These are phyloP conservation scores for Immersiella caudata DNA, from an alignment of 495 filamentous ascomycete species.

Conservation along the genomic window DNA sequence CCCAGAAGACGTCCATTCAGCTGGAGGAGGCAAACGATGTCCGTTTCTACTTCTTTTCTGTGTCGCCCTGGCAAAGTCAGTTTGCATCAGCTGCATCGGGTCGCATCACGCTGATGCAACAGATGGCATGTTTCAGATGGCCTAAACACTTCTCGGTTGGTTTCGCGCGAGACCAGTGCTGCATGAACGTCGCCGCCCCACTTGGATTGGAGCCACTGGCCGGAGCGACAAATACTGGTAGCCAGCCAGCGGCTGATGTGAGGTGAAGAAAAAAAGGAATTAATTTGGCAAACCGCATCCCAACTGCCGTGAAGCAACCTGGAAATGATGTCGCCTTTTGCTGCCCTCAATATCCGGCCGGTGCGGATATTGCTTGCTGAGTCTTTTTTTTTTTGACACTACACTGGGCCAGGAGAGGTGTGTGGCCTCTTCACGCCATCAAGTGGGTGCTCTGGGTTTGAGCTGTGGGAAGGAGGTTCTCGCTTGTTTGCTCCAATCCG, in stretches of 20 bases:
- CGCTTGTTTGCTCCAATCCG: slow-evolving; percentile 21
- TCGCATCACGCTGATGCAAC: slow-evolving; percentile 25
- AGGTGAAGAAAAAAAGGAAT: not conserved
- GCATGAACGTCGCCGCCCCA: slow-evolving; percentile 3
- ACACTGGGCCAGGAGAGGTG: not conserved
- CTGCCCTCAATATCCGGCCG: slow-evolving; percentile 16
- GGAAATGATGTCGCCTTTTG: not conserved
- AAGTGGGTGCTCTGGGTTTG: not conserved
- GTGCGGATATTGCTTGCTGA: slow-evolving; percentile 6
- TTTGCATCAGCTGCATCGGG: slow-evolving; percentile 4
- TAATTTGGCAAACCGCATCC: not conserved
- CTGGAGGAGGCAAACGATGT: not conserved
- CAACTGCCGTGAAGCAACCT: slow-evolving; percentile 22
- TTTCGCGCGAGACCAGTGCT: slow-evolving; percentile 1
- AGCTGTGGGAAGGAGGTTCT: not conserved
- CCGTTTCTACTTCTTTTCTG: not conserved
- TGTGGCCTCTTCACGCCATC: not conserved
- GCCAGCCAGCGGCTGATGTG: not conserved
- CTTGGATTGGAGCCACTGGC: not conserved
- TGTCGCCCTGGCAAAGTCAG: not conserved
- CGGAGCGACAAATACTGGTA: not conserved
- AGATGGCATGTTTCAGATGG: slow-evolving; percentile 25
- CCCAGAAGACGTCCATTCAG: not conserved
- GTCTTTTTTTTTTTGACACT: not conserved
- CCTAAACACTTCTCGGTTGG: slow-evolving; percentile 16